Conservation (phyloP, 2,329 filamentous ascomycete species). For the Microascus cirrosus region DNA sequence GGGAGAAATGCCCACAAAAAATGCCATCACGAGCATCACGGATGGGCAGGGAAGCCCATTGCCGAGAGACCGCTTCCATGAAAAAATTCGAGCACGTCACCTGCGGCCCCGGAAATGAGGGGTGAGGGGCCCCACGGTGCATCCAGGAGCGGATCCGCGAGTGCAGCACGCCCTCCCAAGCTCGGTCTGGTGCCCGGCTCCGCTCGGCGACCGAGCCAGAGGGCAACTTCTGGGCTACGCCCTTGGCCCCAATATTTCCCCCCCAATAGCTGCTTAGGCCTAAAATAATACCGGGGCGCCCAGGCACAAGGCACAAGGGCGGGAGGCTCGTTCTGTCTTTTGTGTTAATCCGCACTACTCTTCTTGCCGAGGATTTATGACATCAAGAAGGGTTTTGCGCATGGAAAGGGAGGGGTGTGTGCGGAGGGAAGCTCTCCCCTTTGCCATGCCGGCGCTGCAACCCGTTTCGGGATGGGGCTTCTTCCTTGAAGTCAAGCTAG, state of each 20-base stretch:
- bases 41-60: neutral
- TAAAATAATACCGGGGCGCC: too few species aligned
- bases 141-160: conserved; percentile 1
- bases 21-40: too few species aligned
- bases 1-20: neutral
- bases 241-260: neutral
- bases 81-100: neutral
- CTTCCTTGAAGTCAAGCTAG: neutral
- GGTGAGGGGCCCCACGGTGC: neutral
- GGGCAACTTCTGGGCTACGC: neutral
- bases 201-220: conserved; percentile 4
- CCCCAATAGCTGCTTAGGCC: neutral
- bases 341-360: too few species aligned
- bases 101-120: neutral
- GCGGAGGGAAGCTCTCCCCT: too few species aligned
- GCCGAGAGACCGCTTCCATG: neutral
- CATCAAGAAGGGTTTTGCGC: too few species aligned
- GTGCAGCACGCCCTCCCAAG: neutral
- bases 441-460: too few species aligned
- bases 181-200: conserved; percentile 2
- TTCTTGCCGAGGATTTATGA: too few species aligned
- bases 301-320: too few species aligned
- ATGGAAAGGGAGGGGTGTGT: too few species aligned
- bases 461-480: too few species aligned
- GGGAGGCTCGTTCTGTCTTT: too few species aligned